Conservation (phyloP, 805 yeast species). For the Yarrowia porcina region DNA sequence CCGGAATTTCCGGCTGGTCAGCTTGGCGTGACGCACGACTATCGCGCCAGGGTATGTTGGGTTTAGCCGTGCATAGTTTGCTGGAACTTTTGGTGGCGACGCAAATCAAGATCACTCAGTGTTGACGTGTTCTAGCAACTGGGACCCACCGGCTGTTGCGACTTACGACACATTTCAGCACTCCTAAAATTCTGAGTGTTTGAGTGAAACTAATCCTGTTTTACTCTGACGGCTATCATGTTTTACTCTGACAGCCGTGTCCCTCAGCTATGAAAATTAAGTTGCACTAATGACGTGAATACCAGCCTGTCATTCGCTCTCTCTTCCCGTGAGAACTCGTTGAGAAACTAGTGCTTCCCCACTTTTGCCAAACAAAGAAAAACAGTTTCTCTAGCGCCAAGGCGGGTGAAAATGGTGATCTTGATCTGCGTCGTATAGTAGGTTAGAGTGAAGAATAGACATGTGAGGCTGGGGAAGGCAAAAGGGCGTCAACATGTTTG, state of each 20-base stretch:
- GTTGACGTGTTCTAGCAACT: no score
- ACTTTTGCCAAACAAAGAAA: neutral
- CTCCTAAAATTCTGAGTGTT: no score
- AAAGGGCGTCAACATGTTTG: no score
- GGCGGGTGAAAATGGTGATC: neutral
- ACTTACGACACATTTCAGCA: no score
- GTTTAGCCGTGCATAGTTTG: neutral
- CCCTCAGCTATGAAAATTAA: neutral
- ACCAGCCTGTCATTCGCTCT: neutral
- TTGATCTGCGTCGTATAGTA: neutral
- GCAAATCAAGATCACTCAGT: no score
- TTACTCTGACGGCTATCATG: no score
- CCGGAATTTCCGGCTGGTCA: neutral
- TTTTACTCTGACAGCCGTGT: neutral
- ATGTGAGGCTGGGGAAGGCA: neutral
- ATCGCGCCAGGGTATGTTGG: neutral
- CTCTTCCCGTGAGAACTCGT: neutral
- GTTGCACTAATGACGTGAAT: neutral
- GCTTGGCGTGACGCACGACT: neutral
- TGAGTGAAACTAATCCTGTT: no score
- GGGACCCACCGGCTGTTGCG: no score
- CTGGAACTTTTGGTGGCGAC: no score
- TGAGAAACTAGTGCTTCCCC: slow-evolving; percentile 2
- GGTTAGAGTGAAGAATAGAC: neutral
- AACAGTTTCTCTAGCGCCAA: no score